These are phyloP conservation scores for Melampsora larici-populina DNA, from an alignment of 1,284 basidiomycete genomes.

Conservation along the genomic window DNA sequence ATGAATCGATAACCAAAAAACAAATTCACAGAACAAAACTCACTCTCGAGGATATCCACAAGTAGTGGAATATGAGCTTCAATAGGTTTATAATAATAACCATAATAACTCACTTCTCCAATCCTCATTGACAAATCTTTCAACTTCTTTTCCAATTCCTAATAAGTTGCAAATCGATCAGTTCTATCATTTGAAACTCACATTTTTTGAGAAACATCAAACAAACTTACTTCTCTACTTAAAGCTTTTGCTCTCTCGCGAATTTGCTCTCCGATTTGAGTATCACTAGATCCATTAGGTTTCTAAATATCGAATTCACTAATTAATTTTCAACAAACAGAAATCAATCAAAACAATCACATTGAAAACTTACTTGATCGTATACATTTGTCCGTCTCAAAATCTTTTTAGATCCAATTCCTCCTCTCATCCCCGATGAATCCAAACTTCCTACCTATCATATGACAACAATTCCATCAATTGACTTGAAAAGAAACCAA, in stretches of 20 bases:
- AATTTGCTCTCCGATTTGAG: background rate
- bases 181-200: too few species aligned
- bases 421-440: conserved; percentile 46
- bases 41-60: conserved; percentile 46
- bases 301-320: background rate
- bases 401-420: conserved; percentile 54
- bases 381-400: conserved; percentile 36
- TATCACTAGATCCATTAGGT: background rate
- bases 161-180: background rate
- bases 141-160: conserved; percentile 53
- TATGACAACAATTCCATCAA: background rate
- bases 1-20: too few species aligned
- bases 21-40: background rate
- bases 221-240: background rate
- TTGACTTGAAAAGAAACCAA: conserved; percentile 49
- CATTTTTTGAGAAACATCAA: background rate
- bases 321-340: background rate
- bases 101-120: conserved; percentile 50
- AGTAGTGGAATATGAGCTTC: conserved; percentile 44
- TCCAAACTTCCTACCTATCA: conserved; percentile 52
- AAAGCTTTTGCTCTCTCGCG: background rate
- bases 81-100: conserved; percentile 47
- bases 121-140: conserved; percentile 52
- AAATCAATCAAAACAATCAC: background rate
- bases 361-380: background rate